Evolutionary conservation across 768 basidiomycete genomes (phyloP).

Genomic region (Pleurotus sapidus): DNA sequence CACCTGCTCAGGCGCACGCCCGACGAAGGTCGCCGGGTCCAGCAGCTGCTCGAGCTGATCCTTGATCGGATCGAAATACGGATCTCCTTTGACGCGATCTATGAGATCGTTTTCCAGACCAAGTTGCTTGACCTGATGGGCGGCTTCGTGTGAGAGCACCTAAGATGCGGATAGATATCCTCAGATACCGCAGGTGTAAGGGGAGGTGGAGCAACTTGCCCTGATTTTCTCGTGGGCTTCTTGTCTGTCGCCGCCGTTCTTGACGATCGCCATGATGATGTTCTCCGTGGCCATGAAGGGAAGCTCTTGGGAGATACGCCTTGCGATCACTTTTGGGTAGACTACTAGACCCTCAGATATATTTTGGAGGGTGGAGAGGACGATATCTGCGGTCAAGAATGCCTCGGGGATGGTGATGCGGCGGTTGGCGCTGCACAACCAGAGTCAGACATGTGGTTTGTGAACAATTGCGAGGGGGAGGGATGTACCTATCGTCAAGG

Average conservation of each 20-base stretch:
- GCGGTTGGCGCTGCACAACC: conserved; percentile 77
- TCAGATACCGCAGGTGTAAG: not conserved
- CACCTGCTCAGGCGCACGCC: conserved; percentile 94
- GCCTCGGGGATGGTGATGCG: conserved; percentile 96
- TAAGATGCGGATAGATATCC: conserved; percentile 17
- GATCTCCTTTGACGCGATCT: conserved; percentile 72
- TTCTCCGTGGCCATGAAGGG: conserved; percentile 99
- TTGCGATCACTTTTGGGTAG: conserved; percentile 92
- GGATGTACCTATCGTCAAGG: conserved; percentile 81
- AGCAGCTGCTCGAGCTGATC: conserved; percentile 73
- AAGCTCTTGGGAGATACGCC: conserved; percentile 90
- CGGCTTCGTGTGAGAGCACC: conserved; percentile 95
- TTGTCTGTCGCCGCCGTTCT: conserved; percentile 91
- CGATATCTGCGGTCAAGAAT: conserved; percentile 95
- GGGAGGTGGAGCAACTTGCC: conserved; percentile 34
- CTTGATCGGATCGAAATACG: conserved; percentile 91
- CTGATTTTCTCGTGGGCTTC: conserved; percentile 96
- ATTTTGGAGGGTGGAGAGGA: conserved; percentile 93
- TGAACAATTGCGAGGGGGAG: not conserved
- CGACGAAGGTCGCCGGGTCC: conserved; percentile 87
- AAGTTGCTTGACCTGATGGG: conserved; percentile 89
- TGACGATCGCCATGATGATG: conserved; percentile 98
- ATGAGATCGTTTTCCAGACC: conserved; percentile 96
- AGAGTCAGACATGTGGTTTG: not conserved
- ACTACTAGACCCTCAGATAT: conserved; percentile 99